These are phyloP conservation scores for Clonostachys byssicola DNA, from an alignment of 2,329 filamentous ascomycete genomes.

Conservation along the genomic window DNA sequence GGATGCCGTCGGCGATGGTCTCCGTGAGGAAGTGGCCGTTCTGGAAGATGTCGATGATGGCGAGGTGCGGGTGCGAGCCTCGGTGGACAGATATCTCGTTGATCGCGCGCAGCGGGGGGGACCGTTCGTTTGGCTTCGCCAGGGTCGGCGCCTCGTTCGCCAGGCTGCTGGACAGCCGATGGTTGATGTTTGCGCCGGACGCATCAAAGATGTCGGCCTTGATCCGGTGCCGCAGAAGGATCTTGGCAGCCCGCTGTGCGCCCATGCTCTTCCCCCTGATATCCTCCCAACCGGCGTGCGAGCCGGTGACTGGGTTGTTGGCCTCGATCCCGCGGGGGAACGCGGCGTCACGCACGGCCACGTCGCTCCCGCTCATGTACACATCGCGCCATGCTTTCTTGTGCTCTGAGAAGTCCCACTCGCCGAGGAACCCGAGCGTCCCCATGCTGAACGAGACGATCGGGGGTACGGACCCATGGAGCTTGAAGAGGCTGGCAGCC, in stretches of 20 bases:
- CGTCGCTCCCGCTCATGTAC: conserved; percentile 70
- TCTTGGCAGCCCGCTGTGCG: conserved; percentile 65
- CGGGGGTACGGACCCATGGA: conserved; percentile 76
- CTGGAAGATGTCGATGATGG: conserved; percentile 87
- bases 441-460: conserved; percentile 97
- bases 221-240: conserved; percentile 81
- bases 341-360: conserved; percentile 38
- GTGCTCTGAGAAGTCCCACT: conserved; percentile 94
- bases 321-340: conserved; percentile 21
- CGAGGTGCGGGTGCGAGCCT: conserved; percentile 83
- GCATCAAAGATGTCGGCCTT: conserved; percentile 80
- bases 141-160: conserved; percentile 38
- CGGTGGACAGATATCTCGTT: conserved; percentile 95
- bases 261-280: conserved; percentile 81
- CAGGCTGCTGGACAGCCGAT: conserved; percentile 37
- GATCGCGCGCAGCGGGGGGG: conserved; percentile 63
- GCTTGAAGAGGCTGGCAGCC: conserved; percentile 59
- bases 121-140: conserved; percentile 16
- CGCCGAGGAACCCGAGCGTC: conserved; percentile 87
- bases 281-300: conserved; percentile 58
- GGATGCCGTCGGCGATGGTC: conserved; percentile 91
- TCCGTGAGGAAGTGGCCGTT: conserved; percentile 88
- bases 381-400: conserved; percentile 90
- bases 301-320: conserved; percentile 7
- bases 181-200: conserved; percentile 56